Base-by-base conservation (phyloP, 495 filamentous ascomycete genomes). In the Aspergillus haitiensis region DNA sequence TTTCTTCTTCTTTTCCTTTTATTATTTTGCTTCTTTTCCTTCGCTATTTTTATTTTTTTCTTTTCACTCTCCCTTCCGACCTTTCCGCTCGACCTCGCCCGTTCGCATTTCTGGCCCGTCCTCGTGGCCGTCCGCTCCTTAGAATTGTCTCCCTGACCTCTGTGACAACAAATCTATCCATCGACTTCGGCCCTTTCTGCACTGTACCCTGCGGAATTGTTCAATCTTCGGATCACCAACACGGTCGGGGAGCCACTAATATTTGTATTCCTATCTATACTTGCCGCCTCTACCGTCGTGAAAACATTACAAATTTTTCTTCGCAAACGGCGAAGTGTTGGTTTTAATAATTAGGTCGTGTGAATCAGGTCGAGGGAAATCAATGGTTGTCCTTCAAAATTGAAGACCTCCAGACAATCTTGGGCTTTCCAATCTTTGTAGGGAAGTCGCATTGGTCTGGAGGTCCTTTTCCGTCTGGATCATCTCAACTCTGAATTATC, bases 51-150 rank as follows among this genome's bases (percentile, higher is more conserved):
- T 61, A 16, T 46, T 27, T 64, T 52, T 52, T 55, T 55, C 56
- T 62, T 39, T 37, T 45, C 47, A 49, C 48, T 50, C 63, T 56
- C 55, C 34, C 58, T 63, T 62, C 62, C 67, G 65, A 66, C 62
- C 57, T 37, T 56, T 59, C 61, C 62, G 57, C 60, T 53, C 51
- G 49, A 49, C 39, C 51, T 42, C 52, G 48, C 37, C 50, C 44
- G 37, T 54, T 49, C 42, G 16, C 56, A 48, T 37, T 59, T 56
- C 54, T 68, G 75, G 74, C 72, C 75, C 72, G 57, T 68, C 66
- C 65, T 74, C 67, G 73, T 77, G 75, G 75, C 75, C 77, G 77
- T 78, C 76, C 76, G 67, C 71, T 79, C 76, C 67, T 79, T 79
- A 69, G 66, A 13, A 63, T 51, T 18, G 45, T 45, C 57, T 53